Base-by-base conservation (phyloP, 2,329 filamentous ascomycete species). In the Harringtonia aguacate region DNA sequence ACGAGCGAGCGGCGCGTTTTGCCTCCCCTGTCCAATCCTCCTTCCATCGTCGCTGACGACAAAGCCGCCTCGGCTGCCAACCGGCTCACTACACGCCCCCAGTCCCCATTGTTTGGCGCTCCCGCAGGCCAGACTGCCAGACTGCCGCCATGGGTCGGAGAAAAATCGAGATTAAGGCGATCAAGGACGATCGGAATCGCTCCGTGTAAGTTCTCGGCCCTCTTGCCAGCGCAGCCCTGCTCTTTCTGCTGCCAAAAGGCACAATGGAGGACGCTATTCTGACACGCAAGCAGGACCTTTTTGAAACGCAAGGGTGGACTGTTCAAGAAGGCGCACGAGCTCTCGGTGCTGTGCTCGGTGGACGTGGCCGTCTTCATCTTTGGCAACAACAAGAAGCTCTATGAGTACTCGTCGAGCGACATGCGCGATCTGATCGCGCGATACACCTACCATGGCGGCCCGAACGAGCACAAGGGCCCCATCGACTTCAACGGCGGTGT, bases 161-260 rank as follows among this genome's bases (percentile, higher is more conserved):
- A 76, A 98, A 98, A 79, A 98, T 98, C 62, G 92, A 97, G 72
- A 97, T 98, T 74, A 95, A 95, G 70, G 87, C 90, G 56, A 97
- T 97, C 75, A 95, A 95, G 68, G 89, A 95, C 79, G 89, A 95
- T 67, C 81, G 89, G 58, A 95, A 95, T 62, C 87, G 89, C 62
- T 95, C 89, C 58, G 89, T 95, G 89, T 95, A 87, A 66, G 86
- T 50, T 21, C 24, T 27, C 6, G 7, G 6, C 12, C 44, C 24
- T 38, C 30, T 41, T 35, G 52, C 53, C 3, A 41, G 15, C 51
- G 55, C 53, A 45, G 55, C 45, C 47, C 30, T 36, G 38, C 18
- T 48, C 46, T 45, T 12, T 10, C 27, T 15, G 14, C 7, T 10
- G 10, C 7, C 24, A 27, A 27, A 27, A 7, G 24, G 10, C 24